Percentiles rank a stretch among this genome's conserved stretches.
Conservation (phyloP, 2,329 filamentous ascomycete species). For the Colletotrichum tamarilloi region DNA sequence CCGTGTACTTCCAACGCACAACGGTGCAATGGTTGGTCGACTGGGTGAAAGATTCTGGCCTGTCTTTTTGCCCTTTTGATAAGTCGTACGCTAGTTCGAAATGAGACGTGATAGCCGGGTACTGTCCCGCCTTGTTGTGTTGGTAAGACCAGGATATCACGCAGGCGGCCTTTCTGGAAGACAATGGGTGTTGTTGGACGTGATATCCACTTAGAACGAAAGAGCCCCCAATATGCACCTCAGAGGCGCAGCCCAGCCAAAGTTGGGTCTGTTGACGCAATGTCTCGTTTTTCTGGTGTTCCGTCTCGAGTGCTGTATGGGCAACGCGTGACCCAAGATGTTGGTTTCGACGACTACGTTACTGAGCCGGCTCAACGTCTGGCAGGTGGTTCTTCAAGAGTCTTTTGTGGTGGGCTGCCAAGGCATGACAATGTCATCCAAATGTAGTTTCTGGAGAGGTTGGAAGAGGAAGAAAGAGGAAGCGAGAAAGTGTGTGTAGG, state of each 20-base stretch:
- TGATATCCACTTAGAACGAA: constrained; percentile 16
- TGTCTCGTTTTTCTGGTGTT: constrained; percentile 13
- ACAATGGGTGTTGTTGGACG: constrained; percentile 25
- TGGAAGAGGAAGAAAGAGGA: not conserved
- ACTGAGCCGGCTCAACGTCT: not conserved
- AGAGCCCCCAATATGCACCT: constrained; percentile 16
- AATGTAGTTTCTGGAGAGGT: not conserved
- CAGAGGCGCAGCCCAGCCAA: not conserved
- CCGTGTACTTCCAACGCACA: constrained; percentile 15
- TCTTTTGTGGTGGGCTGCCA: not conserved
- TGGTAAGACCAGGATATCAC: constrained; percentile 21
- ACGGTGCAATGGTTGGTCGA: constrained; percentile 6
- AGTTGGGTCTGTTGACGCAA: constrained; percentile 25
- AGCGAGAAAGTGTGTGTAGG: not conserved
- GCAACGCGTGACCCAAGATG: constrained; percentile 13
- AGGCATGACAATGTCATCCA: not conserved
- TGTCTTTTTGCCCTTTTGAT: not conserved
- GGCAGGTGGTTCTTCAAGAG: not conserved
- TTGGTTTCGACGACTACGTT: constrained; percentile 4
- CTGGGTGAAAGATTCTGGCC: not conserved
- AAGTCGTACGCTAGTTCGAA: constrained; percentile 21
- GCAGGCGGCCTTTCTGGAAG: constrained; percentile 32
- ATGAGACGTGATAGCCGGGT: constrained; percentile 22
- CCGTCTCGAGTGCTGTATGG: constrained; percentile 3
- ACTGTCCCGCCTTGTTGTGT: constrained; percentile 6